Percentiles rank a stretch among this genome's conserved stretches.
Conservation (phyloP, 257 asterid species). For the Cruciata laevipes region DNA sequence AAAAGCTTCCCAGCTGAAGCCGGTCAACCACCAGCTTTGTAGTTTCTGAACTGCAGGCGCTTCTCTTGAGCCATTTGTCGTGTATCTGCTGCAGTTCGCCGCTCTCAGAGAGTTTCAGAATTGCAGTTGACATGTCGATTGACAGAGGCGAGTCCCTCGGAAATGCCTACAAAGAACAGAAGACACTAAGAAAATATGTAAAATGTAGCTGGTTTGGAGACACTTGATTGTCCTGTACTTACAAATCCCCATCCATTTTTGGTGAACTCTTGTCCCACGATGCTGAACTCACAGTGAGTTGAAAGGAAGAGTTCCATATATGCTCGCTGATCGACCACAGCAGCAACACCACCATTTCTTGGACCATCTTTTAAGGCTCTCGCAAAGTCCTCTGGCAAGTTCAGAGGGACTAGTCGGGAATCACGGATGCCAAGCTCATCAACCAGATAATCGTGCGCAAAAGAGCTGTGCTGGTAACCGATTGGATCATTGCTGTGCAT, state of each 20-base stretch:
- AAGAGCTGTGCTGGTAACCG: slow-evolving; percentile 53
- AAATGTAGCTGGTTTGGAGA: background rate
- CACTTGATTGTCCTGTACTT: slow-evolving; percentile 21
- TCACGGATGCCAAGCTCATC: slow-evolving; percentile 42
- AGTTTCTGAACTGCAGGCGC: slow-evolving; percentile 45
- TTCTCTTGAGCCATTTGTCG: slow-evolving; percentile 48
- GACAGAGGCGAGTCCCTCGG: slow-evolving; percentile 49
- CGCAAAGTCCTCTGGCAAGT: slow-evolving; percentile 47
- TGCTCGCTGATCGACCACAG: slow-evolving; percentile 53
- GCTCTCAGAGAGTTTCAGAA: slow-evolving; percentile 41
- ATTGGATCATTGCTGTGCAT: slow-evolving; percentile 30
- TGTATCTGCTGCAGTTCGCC: slow-evolving; percentile 52
- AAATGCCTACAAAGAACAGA: slow-evolving; percentile 35
- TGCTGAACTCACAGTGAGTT: slow-evolving; percentile 38
- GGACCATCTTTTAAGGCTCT: slow-evolving; percentile 46
- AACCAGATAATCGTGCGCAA: slow-evolving; percentile 40
- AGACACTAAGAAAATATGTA: background rate
- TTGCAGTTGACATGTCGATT: slow-evolving; percentile 53
- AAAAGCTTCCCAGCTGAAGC: slow-evolving; percentile 39
- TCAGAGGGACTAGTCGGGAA: slow-evolving; percentile 50
- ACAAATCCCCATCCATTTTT: slow-evolving; percentile 67
- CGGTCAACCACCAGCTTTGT: slow-evolving; percentile 39
- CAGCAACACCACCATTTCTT: slow-evolving; percentile 46
- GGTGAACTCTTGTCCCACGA: slow-evolving; percentile 54
- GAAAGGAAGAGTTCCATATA: slow-evolving; percentile 58